These are phyloP conservation scores for Suhomyces faveliae DNA, from an alignment of 805 yeast genomes.

Conservation along the genomic window DNA sequence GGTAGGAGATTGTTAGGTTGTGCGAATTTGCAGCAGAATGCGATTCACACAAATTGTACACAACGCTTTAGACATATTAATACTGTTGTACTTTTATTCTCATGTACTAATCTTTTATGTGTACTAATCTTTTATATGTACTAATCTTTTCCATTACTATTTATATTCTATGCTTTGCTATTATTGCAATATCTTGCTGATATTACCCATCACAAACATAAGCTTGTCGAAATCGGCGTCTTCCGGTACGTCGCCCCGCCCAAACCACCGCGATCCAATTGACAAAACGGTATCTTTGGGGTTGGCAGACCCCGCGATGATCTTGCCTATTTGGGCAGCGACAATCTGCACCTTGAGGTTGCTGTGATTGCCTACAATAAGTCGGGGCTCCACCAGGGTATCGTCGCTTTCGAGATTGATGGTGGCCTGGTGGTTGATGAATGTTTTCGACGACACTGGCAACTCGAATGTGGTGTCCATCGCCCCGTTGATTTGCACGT, in stretches of 20 bases:
- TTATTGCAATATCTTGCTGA: slow-evolving; percentile 5
- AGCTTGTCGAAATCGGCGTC: slow-evolving; percentile 45
- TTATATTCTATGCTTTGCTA: slow-evolving; percentile 34
- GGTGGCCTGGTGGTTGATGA: slow-evolving; percentile 13
- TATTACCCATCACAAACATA: slow-evolving; percentile 40
- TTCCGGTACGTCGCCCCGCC: slow-evolving; percentile 25
- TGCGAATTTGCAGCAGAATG: no score
- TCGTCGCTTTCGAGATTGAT: slow-evolving; percentile 15
- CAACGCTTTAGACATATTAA: no score
- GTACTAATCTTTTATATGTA: no score
- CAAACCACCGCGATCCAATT: slow-evolving; percentile 49
- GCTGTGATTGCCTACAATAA: slow-evolving; percentile 47
- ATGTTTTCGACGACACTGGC: slow-evolving; percentile 19
- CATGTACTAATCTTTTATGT: no score
- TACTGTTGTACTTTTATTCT: no score
- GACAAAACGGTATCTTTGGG: slow-evolving; percentile 45
- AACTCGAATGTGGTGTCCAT: slow-evolving; percentile 48
- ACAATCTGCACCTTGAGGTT: slow-evolving; percentile 49
- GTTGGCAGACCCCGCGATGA: slow-evolving; percentile 27
- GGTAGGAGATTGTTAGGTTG: no score
- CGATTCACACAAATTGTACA: no score
- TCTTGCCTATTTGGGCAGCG: slow-evolving; percentile 49
- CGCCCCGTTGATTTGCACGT: slow-evolving; percentile 43
- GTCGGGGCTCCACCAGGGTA: slow-evolving; percentile 43
- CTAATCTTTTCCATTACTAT: no score